A percentile compares a stretch with the other conserved stretches of the same genome.
Conservation (phyloP, 202 grass and related monocot genomes). For the Sporobolus alterniflorus region DNA sequence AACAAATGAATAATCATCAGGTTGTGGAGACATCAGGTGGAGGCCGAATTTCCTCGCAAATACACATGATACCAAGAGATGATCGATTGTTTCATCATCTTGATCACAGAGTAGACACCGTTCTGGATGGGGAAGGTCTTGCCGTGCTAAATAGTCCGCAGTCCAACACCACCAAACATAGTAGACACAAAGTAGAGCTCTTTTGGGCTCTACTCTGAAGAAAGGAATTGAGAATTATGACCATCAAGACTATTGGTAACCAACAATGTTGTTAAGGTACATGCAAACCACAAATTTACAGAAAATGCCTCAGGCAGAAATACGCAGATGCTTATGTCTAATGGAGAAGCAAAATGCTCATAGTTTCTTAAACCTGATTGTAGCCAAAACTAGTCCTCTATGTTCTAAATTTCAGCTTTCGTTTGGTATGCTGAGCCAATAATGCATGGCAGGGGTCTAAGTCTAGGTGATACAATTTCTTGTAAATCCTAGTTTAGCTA, state of each 20-base stretch:
- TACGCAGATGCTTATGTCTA: not conserved
- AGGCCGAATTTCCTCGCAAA: no score
- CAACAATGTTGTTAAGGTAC: not conserved
- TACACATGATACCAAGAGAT: no score
- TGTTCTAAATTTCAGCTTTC: not conserved
- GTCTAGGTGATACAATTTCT: not conserved
- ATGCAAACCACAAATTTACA: not conserved
- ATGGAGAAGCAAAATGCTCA: not conserved
- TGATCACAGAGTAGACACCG: no score
- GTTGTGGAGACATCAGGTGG: no score
- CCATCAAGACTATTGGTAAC: not conserved
- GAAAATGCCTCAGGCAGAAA: not conserved
- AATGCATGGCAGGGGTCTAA: not conserved
- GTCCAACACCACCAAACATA: no score
- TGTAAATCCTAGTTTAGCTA: not conserved
- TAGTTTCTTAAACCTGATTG: not conserved
- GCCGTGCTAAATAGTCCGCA: no score
- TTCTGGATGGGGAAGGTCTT: no score
- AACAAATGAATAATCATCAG: no score
- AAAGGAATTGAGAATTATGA: constrained; percentile 1
- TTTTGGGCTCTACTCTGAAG: no score
- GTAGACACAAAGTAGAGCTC: no score
- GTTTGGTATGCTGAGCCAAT: not conserved
- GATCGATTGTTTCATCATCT: no score
- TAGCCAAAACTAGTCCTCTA: not conserved